Base-by-base conservation (phyloP, 306 rosid genomes). In the Nissolia schottii region DNA sequence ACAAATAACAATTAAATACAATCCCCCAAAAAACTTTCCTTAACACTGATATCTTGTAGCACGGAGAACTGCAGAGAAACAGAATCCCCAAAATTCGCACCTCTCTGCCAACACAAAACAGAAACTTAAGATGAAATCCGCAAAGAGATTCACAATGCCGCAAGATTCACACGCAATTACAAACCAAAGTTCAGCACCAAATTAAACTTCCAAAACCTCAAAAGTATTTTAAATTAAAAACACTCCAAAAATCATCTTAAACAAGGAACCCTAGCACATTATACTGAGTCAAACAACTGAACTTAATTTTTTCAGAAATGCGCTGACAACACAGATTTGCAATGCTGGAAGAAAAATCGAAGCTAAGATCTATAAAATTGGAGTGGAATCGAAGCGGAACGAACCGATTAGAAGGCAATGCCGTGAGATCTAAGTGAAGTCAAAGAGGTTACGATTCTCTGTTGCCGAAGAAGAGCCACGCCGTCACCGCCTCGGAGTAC, bases 281-380 rank as follows among this genome's bases (percentile, higher is more conserved):
- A 28, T 1, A 56, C 67, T n/a, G 11, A 3, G 55, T 16, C 15
- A 3, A 24, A 5, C 1, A 0, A 12, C n/a, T n/a, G 48, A 59
- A 11, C 6, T 15, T 5, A 0, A 1, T 4, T 43, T 13, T 7
- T 25, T 11, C 19, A n/a, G 12, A 25, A 65, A 60, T 34, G 35
- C 77, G 22, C 3, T 10, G 10, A 22, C 60, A 25, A 13, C 16
- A 18, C n/a, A 37, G 15, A 62, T 18, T 65, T 9, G 65, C 31
- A 29, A 35, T 46, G 64, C 3, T 2, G 22, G 45, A 67, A 48
- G 40, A 46, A 57, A 6, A 3, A 32, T 12, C 19, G 46, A 20
- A 38, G 46, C 67, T 77, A 76, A 85, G 86, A 91, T 88, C 95
- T 80, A 58, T 23, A 45, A n/a, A 73, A 60, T 9, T 0, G 3